Percentiles rank a stretch among this genome's conserved stretches.
Evolutionary conservation across 2,329 filamentous ascomycete genomes (phyloP).

Genomic region (Nemania serpens): DNA sequence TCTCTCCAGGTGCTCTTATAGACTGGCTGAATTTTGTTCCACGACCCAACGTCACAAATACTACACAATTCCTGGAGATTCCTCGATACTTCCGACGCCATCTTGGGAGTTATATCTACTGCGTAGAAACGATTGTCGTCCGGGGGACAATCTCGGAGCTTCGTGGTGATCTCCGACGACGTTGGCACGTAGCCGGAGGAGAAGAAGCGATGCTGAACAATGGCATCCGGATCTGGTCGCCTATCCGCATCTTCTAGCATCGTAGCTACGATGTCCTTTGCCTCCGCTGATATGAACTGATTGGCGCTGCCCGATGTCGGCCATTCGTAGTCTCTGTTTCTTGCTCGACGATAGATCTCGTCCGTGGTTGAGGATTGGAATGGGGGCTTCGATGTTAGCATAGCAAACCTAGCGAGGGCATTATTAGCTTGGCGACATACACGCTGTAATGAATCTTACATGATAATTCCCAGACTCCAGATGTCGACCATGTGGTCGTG

Average conservation of each 20-base stretch:
- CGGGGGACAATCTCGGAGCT: constrained; percentile 61
- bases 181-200: constrained; percentile 73
- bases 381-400: constrained; percentile 93
- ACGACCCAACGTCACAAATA: constrained; percentile 64
- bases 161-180: constrained; percentile 61
- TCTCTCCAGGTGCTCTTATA: constrained; percentile 67
- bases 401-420: constrained; percentile 71
- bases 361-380: constrained; percentile 92
- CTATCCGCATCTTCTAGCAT: constrained; percentile 77
- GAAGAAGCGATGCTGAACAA: constrained; percentile 82
- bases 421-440: constrained; percentile 28
- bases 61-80: constrained; percentile 63
- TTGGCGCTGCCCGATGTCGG: constrained; percentile 67
- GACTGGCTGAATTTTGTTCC: constrained; percentile 51
- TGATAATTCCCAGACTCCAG: constrained; percentile 97
- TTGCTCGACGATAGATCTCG: constrained; percentile 77
- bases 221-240: constrained; percentile 75
- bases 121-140: constrained; percentile 63
- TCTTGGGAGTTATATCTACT: constrained; percentile 50
- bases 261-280: constrained; percentile 76
- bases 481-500: constrained; percentile 98
- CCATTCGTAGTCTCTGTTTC: constrained; percentile 79
- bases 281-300: constrained; percentile 74
- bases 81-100: constrained; percentile 52
- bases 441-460: constrained; percentile 58